Base-by-base conservation (phyloP, 176 grass and related monocot genomes). In the Rhynchospora tenuis region DNA sequence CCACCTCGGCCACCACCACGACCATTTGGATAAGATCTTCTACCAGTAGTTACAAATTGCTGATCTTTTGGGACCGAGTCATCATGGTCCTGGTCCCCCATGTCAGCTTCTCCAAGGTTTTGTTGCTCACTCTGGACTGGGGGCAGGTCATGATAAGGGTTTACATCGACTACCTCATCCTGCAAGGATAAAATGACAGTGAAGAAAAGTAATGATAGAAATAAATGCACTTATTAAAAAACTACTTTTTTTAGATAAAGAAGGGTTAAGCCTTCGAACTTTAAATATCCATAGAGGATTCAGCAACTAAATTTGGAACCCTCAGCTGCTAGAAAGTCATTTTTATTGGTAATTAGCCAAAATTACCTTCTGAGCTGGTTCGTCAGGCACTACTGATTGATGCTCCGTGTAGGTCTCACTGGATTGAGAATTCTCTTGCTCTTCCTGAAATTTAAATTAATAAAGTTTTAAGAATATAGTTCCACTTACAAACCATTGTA, bases 341-440 rank as follows among this genome's bases (percentile, higher is more conserved):
- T 64, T 67, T 65, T 2, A 67, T 23, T 82, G 14, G 24, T 68
- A 82, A 65, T 82, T 47, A 51, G 23, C 54, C 67, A 52, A 81
- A 64, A 67, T 63, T 82, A 82, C 80, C 80, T 12, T 52, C 24
- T 82, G 66, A 50, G 19, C 29, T 46, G 80, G 22, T 67, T 82
- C 80, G 27, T 82, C 80, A 51, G 28, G 80, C 17, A 45, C 44
- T 33, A 16, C 23, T 24, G 59, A 23, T 67, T 28, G 61, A 67
- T 63, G 80, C 57, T 82, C 80, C 12, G 59, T 48, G 43, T 82
- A 50, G 31, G 60, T 82, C 59, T 82, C 80, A 82, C 33, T 23
- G 45, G 80, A 65, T 43, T 81, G 78, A 50, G 80, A 82, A 67
- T 82, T 82, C 17, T 64, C 80, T 82, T 82, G 80, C 59, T 81